Evolutionary conservation across 1,284 basidiomycete species (phyloP).

Genomic region (Naganishia sp.): DNA sequence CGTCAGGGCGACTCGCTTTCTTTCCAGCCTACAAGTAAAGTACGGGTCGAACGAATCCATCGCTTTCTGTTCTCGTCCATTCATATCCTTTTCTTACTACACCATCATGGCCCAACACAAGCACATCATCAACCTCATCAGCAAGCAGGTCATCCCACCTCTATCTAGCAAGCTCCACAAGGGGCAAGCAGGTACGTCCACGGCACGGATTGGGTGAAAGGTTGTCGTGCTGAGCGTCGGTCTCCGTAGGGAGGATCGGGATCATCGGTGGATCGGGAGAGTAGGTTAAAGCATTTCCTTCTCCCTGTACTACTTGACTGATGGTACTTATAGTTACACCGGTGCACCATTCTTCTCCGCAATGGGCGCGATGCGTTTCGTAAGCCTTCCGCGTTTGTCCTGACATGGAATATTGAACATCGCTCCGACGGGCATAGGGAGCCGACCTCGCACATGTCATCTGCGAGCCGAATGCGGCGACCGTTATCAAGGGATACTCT

Average conservation of each 20-base stretch:
- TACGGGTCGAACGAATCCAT: no score
- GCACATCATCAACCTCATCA: slow-evolving; percentile 47
- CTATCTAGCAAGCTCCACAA: slow-evolving; percentile 72
- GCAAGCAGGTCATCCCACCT: slow-evolving; percentile 50
- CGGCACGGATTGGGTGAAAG: not conserved
- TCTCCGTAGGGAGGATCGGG: slow-evolving; percentile 70
- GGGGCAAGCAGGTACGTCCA: slow-evolving; percentile 82
- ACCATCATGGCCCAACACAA: slow-evolving; percentile 41
- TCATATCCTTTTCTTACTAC: not conserved
- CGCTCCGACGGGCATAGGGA: slow-evolving; percentile 60
- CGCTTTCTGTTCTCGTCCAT: no score
- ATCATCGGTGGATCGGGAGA: slow-evolving; percentile 91
- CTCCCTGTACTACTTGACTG: no score
- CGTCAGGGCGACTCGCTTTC: no score
- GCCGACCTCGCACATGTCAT: slow-evolving; percentile 95
- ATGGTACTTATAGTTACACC: slow-evolving; percentile 64
- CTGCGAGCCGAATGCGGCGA: slow-evolving; percentile 84
- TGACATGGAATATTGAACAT: slow-evolving; percentile 28
- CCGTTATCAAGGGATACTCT: slow-evolving; percentile 92
- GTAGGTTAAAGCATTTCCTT: slow-evolving; percentile 56
- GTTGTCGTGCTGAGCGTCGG: no score
- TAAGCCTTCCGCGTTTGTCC: slow-evolving; percentile 52
- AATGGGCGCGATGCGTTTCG: slow-evolving; percentile 80
- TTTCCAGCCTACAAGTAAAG: no score
- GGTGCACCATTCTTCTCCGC: slow-evolving; percentile 94